Evolutionary conservation across 305 asterid species (phyloP).

Genomic region (Petunia hybrid): DNA sequence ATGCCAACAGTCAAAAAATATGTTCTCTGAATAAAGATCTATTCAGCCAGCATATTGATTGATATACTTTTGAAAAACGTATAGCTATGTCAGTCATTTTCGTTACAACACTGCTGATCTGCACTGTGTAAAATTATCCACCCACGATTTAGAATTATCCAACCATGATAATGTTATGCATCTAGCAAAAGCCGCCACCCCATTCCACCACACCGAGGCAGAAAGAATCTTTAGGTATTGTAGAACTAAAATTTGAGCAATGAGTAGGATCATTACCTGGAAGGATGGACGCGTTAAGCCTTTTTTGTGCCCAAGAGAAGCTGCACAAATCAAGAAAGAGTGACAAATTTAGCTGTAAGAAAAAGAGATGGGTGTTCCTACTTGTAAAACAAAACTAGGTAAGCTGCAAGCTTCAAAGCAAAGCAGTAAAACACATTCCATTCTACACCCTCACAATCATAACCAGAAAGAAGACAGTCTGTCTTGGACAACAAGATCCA

Average conservation of each 20-base stretch:
- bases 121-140: neutral
- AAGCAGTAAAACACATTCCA: neutral
- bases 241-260: neutral
- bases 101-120: neutral
- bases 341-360: neutral
- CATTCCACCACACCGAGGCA: neutral
- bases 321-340: conserved; percentile 45
- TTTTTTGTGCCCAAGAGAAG: conserved; percentile 75
- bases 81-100: too few relatives aligned
- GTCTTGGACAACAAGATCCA: neutral
- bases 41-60: too few relatives aligned
- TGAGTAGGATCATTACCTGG: conserved; percentile 51
- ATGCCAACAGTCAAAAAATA: neutral
- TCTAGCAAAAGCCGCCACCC: neutral
- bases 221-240: too few relatives aligned
- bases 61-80: too few relatives aligned
- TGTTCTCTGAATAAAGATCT: neutral
- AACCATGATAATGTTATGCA: neutral
- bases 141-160: neutral
- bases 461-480: neutral
- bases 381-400: neutral
- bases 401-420: neutral
- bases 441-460: neutral
- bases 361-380: neutral
- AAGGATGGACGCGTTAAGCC: conserved; percentile 61